These are phyloP conservation scores for Pontederia paniculata DNA, from an alignment of 176 grass and related monocot genomes.

Conservation along the genomic window DNA sequence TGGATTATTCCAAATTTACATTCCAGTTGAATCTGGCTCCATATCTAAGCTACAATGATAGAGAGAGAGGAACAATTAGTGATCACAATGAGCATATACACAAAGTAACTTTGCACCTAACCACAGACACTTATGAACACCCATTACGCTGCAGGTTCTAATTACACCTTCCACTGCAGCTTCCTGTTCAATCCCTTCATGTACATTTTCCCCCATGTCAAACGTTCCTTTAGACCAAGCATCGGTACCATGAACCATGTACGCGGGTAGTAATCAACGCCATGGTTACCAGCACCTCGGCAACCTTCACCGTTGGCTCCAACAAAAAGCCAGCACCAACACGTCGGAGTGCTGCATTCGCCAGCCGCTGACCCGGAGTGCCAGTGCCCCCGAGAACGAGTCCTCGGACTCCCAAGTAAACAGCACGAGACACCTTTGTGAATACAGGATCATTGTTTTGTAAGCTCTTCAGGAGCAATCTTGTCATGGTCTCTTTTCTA, in stretches of 20 bases:
- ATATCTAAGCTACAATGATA: too few relatives aligned
- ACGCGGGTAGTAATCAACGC: conserved; percentile 45
- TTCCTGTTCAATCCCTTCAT: too few relatives aligned
- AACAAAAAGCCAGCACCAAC: conserved; percentile 32
- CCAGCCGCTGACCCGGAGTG: conserved; percentile 46
- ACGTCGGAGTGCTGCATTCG: conserved; percentile 35
- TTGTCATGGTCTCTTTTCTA: conserved; percentile 52
- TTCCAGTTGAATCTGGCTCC: too few relatives aligned
- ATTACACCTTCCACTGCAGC: too few relatives aligned
- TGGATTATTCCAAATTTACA: too few relatives aligned
- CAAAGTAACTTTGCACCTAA: too few relatives aligned
- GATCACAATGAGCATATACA: too few relatives aligned
- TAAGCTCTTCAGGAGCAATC: conserved; percentile 71
- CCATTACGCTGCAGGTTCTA: too few relatives aligned
- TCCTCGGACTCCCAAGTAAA: conserved; percentile 47
- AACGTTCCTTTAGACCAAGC: conserved; percentile 23
- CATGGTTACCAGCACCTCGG: conserved; percentile 35
- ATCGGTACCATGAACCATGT: conserved; percentile 71
- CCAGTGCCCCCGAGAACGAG: conserved; percentile 43
- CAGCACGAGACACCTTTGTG: conserved; percentile 42
- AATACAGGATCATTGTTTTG: conserved; percentile 52
- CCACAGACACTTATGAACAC: too few relatives aligned
- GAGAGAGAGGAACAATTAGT: too few relatives aligned
- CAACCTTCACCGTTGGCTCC: conserved; percentile 29
- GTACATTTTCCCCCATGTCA: too few relatives aligned